Evolutionary conservation across 345 rosid species (phyloP).

Genomic region (Sonneratia caseolaris): DNA sequence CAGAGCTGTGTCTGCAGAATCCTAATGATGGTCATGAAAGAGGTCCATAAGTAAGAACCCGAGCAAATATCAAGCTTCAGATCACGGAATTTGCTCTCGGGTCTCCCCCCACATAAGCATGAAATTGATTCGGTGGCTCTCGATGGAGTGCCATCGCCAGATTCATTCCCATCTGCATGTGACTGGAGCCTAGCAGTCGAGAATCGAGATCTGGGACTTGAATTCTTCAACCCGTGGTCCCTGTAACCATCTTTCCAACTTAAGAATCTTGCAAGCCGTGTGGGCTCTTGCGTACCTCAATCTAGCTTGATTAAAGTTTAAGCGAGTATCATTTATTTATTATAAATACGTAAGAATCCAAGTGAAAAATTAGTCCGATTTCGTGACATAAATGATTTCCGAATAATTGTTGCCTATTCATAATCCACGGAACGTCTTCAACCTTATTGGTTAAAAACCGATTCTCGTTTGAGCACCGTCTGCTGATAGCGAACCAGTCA

Average conservation of each 20-base stretch:
- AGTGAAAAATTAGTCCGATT: too few species aligned
- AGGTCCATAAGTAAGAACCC: background rate
- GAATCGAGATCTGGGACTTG: background rate
- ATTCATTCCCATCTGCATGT: background rate
- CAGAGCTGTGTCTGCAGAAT: too few species aligned
- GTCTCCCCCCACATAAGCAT: background rate
- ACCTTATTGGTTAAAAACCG: too few species aligned
- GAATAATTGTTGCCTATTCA: background rate
- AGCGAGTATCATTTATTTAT: too few species aligned
- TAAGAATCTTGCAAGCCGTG: background rate
- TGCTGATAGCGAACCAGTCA: too few species aligned
- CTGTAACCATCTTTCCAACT: background rate
- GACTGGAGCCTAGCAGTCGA: background rate
- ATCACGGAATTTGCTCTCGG: background rate
- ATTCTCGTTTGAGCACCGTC: too few species aligned
- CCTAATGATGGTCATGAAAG: background rate
- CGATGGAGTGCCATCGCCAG: background rate
- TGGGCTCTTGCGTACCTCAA: background rate
- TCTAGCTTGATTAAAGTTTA: background rate
- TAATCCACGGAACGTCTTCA: too few species aligned
- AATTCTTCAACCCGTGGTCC: background rate
- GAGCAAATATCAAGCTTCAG: background rate
- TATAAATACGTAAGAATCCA: too few species aligned
- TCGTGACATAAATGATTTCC: background rate
- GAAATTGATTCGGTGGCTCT: background rate